Percentiles rank a stretch among this genome's conserved stretches.
Evolutionary conservation across 202 grass and related monocot species (phyloP).

Genomic region (Elaeis oleifera): DNA sequence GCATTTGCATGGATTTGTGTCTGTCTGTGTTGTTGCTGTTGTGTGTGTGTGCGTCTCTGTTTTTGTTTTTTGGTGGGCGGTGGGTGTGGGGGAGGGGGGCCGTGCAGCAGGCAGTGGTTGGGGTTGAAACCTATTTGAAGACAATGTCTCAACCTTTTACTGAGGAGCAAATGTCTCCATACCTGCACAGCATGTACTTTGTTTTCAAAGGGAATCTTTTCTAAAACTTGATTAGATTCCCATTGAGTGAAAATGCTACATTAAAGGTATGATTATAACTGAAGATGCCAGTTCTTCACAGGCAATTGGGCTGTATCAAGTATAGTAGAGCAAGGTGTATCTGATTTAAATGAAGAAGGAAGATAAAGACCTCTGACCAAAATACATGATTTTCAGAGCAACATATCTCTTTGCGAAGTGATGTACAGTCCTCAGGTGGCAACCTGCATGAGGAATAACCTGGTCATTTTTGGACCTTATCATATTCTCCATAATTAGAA

Average conservation of each 20-base stretch:
- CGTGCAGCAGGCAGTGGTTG: too few relatives aligned
- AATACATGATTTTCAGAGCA: slow-evolving; percentile 89
- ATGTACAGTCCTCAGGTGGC: slow-evolving; percentile 26
- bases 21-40: too few relatives aligned
- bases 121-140: too few relatives aligned
- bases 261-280: slow-evolving; percentile 3
- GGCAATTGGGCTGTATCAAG: not conserved
- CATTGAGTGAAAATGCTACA: too few relatives aligned
- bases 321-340: not conserved
- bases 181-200: not conserved
- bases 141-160: not conserved
- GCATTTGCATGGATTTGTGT: not conserved
- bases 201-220: not conserved
- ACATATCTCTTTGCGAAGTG: slow-evolving; percentile 52
- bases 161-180: not conserved
- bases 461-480: not conserved
- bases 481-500: slow-evolving; percentile 6
- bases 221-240: not conserved
- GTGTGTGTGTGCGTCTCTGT: too few relatives aligned
- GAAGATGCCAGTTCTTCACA: not conserved
- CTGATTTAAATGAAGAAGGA: slow-evolving; percentile 2
- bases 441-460: slow-evolving; percentile 29
- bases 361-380: slow-evolving; percentile 59
- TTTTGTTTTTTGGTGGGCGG: too few relatives aligned
- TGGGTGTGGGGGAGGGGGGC: too few relatives aligned